These are phyloP conservation scores for Byssoonygena ceratinophila DNA, from an alignment of 2,329 filamentous ascomycete species.

Conservation along the genomic window DNA sequence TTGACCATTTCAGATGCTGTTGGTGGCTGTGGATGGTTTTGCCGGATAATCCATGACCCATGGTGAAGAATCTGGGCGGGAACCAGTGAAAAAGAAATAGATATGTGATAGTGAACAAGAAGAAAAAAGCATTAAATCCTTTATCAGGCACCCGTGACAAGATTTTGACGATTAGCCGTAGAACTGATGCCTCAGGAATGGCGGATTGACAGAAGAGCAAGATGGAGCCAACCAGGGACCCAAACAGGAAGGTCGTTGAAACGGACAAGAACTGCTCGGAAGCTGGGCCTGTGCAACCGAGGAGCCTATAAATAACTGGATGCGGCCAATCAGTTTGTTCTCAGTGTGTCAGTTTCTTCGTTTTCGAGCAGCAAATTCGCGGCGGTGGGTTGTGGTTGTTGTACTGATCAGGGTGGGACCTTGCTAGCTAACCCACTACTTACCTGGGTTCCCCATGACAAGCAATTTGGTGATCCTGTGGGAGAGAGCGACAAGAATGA, in stretches of 20 bases:
- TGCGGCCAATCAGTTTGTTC: neutral
- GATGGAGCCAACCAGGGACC: neutral
- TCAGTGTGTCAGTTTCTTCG: neutral
- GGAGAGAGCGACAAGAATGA: neutral
- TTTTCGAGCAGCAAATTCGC: neutral
- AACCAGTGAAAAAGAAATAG: neutral
- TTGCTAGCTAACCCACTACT: neutral
- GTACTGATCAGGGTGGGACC: neutral
- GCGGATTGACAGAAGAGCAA: neutral
- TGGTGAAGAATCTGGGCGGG: constrained; percentile 10
- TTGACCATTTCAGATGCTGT: constrained; percentile 42
- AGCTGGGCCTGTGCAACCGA: neutral
- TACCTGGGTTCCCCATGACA: neutral
- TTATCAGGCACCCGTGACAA: too few species aligned
- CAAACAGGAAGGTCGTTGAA: constrained; percentile 7
- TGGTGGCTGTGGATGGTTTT: constrained; percentile 27
- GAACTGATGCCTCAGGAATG: too few species aligned
- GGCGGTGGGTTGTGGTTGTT: neutral
- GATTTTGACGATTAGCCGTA: too few species aligned
- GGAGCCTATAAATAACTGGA: neutral
- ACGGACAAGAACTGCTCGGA: too few species aligned
- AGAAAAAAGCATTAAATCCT: neutral
- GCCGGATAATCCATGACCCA: constrained; percentile 13
- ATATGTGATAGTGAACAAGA: neutral
- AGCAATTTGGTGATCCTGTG: neutral